Evolutionary conservation across 2,329 filamentous ascomycete species (phyloP).

Genomic region (Curvularia spicifera): DNA sequence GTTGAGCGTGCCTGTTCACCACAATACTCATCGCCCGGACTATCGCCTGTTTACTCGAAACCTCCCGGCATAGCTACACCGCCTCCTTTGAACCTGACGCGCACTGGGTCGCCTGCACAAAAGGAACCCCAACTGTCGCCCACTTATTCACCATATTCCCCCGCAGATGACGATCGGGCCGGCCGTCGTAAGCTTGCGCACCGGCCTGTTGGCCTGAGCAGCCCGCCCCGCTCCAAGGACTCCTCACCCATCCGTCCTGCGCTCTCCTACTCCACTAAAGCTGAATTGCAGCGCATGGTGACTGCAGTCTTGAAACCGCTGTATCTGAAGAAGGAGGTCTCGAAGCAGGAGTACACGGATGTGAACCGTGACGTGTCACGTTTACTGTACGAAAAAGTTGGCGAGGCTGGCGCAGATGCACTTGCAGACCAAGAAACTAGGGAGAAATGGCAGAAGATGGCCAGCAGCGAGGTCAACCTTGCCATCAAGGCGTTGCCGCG

Average conservation of each 20-base stretch:
- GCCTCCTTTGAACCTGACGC: conserved; percentile 62
- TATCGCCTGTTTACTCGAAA: conserved; percentile 72
- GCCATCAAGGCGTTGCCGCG: conserved; percentile 61
- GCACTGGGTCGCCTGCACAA: conserved; percentile 66
- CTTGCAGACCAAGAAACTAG: conserved; percentile 69
- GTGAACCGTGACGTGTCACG: conserved; percentile 92
- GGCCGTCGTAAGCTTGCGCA: conserved; percentile 39
- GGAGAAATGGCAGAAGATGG: conserved; percentile 76
- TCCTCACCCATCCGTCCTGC: conserved; percentile 69
- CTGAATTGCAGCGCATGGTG: conserved; percentile 87
- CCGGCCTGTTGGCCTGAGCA: conserved; percentile 46
- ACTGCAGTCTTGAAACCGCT: conserved; percentile 80
- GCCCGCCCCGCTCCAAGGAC: conserved; percentile 62
- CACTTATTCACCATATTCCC: conserved; percentile 71
- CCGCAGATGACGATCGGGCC: conserved; percentile 52
- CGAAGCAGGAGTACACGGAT: conserved; percentile 86
- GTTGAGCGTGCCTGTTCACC: conserved; percentile 51
- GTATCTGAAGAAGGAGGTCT: conserved; percentile 79
- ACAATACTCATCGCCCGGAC: conserved; percentile 67
- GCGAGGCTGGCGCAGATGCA: conserved; percentile 54
- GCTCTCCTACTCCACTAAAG: conserved; percentile 83
- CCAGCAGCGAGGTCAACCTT: conserved; percentile 76
- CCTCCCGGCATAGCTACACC: conserved; percentile 74
- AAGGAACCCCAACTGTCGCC: conserved; percentile 66
- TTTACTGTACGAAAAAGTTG: conserved; percentile 76